Conservation (phyloP, 2,329 filamentous ascomycete species). For the Penicillium expansum region DNA sequence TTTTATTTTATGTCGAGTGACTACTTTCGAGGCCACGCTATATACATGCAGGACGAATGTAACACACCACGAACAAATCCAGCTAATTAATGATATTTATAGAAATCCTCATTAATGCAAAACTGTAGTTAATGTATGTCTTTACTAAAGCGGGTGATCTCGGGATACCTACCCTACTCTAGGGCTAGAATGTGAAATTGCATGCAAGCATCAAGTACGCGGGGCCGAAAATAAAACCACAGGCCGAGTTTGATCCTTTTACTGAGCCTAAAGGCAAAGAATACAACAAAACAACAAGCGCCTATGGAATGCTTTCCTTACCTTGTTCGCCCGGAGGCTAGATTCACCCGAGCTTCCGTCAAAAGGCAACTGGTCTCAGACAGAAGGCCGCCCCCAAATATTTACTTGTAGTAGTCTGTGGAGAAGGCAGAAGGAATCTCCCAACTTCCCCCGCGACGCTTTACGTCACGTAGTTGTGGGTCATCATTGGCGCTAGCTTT, state of each 20-base stretch:
- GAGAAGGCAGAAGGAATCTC: too few species aligned
- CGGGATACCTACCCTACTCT: background rate
- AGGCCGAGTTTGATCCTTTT: background rate
- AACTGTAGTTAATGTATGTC: background rate
- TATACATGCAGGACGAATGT: background rate
- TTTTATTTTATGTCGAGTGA: background rate
- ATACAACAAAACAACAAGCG: too few species aligned
- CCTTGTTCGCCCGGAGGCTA: background rate
- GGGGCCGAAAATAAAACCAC: background rate
- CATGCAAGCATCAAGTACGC: background rate
- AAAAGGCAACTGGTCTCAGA: background rate
- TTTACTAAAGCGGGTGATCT: background rate
- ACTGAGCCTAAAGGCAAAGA: background rate
- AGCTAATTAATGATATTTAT: slow-evolving; percentile 3
- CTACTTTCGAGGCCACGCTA: background rate
- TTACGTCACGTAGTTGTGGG: background rate
- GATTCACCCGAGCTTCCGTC: background rate
- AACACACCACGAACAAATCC: background rate
- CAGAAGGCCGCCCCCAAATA: background rate
- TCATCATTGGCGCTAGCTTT: background rate
- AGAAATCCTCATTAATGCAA: background rate
- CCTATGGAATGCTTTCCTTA: background rate
- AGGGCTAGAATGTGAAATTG: background rate
- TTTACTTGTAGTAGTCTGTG: too few species aligned
- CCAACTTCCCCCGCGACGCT: too few species aligned